Base-by-base conservation (phyloP, 1,139 yeast species). In the Kazachstania sp. region DNA sequence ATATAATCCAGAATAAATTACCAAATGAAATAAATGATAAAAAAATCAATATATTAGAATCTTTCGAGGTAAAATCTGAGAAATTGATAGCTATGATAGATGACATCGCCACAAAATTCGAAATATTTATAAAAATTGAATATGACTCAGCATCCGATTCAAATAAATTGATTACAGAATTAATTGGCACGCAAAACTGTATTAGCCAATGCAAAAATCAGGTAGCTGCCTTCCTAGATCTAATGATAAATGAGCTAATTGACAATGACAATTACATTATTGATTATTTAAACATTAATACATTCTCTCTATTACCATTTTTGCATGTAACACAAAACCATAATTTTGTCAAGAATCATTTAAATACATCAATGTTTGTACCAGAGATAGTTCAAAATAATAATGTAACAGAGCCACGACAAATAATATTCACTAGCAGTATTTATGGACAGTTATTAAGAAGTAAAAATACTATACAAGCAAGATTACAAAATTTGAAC, bases 261-360 rank as follows among this genome's bases (percentile, higher is more conserved):
- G 26, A 32, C 3, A 44, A 44, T 15, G 32, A 37, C n/a, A 32
- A 44, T 32, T 44, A 28, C 18, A 26, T 45, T 4, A 16, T 48
- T 3, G 51, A 48, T 12, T 35, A 31, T 26, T 23, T 50, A 11
- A 37, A 46, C 16, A 16, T 50, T 4, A 28, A 41, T 12, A 44
- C 53, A 23, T 28, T 35, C 15, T 44, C 53, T 4, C 16, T 37
- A 3, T 35, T 50, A 30, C 51, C 51, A 29, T 40, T 23, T 39
- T 39, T 38, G 16, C 29, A 29, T 11, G 34, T 39, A 34, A 7
- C 26, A 9, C 37, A 43, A 30, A 38, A 38, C n/a, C 6, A 28
- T n/a, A 28, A 30, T 16, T 41, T 46, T 32, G 12, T 46, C 13
- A 44, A 46, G 5, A 18, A 37, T 12, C 37, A 40, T 30, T 23